A percentile compares a stretch with the other conserved stretches of the same genome.
phyloP scores from a whole-genome alignment of 2,329 filamentous ascomycete species.

The Aspergillus ruber region DNA sequence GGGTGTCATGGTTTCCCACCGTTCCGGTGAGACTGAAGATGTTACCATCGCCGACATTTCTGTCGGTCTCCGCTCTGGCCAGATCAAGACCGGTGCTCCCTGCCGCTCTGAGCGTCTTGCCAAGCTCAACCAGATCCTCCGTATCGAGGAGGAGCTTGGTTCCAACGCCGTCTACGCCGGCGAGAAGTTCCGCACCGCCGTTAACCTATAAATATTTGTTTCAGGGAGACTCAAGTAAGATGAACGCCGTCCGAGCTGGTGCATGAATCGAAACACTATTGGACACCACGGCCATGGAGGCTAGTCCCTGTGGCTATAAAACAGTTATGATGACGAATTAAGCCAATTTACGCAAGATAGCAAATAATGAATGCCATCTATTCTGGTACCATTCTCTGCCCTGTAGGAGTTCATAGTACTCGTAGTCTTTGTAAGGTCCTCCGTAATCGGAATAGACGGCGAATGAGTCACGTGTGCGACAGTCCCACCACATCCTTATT shows the following conservation, averaged over 20 bases:
- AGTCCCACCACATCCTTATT: not conserved
- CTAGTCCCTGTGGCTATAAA: constrained; percentile 1
- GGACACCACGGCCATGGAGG: not conserved
- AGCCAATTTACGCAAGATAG: constrained; percentile 14
- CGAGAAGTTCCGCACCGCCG: constrained; percentile 80
- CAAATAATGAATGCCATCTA: constrained; percentile 16
- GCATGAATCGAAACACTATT: not conserved
- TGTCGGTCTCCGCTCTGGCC: constrained; percentile 89
- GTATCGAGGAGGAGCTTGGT: constrained; percentile 98
- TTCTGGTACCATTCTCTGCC: not conserved
- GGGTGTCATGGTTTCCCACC: constrained; percentile 99
- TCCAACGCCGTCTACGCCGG: constrained; percentile 87
- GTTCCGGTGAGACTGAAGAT: constrained; percentile 98
- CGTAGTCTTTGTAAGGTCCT: not conserved
- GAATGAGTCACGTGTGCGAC: not conserved
- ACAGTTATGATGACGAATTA: constrained; percentile 22
- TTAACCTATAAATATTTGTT: constrained; percentile 66
- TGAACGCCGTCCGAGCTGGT: not conserved
- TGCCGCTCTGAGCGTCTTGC: constrained; percentile 95
- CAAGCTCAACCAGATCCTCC: constrained; percentile 99
- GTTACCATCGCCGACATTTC: constrained; percentile 98
- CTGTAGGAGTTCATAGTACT: no score
- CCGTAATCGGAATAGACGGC: not conserved
- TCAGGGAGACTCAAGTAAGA: not conserved
- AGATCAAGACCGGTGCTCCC: constrained; percentile 99